Evolutionary conservation across 78 protist genomes (phyloP), one percentile per base, ranked within the genome.

Genomic region (Dictyostelium capitatum): DNA sequence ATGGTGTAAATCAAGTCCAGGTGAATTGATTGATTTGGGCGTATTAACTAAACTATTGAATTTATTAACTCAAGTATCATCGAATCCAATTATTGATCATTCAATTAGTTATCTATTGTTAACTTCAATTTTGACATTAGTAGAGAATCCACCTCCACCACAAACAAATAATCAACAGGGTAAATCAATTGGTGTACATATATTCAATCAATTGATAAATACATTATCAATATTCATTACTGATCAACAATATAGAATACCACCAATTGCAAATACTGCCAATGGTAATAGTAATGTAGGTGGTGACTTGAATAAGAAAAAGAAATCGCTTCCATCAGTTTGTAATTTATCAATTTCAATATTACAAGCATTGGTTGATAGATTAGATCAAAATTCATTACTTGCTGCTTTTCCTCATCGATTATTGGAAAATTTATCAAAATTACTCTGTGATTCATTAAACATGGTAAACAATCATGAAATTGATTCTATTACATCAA

Each of bases 341-440:
- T 83, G 73, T 8, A 83, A 83, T 32, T 17, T 83, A 6, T 30
- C 91, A 19, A 83, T 83, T 1, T 72, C n/a, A 43, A 74, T 77
- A 41, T 50, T 83, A 51, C 62, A 83, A 53, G 62, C 30, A n/a
- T 56, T 83, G 12, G 54, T 83, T 2, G 53, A 54, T 47, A 12
- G 41, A 41, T 19, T 83, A 2, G 57, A 50, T n/a, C 19, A 20
- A 32, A 51, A 72, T n/a, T 17, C 51, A 19, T 25, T 73, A 43
- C 10, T 83, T 14, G 80, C 81, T 0, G 28, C 91, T 11, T 50
- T 83, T 17, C 91, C 91, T 32, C 25, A 69, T 43, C n/a, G 72
- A 20, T 20, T 83, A 3, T 19, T 83, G 6, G 69, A 69, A 17
- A 30, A 51, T 6, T 23, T 83, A n/a, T 3, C 47, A 0, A 14